Evolutionary conservation across 257 asterid species (phyloP), one percentile per base, ranked within the genome.

Genomic region (Solanum lycopersicoides): DNA sequence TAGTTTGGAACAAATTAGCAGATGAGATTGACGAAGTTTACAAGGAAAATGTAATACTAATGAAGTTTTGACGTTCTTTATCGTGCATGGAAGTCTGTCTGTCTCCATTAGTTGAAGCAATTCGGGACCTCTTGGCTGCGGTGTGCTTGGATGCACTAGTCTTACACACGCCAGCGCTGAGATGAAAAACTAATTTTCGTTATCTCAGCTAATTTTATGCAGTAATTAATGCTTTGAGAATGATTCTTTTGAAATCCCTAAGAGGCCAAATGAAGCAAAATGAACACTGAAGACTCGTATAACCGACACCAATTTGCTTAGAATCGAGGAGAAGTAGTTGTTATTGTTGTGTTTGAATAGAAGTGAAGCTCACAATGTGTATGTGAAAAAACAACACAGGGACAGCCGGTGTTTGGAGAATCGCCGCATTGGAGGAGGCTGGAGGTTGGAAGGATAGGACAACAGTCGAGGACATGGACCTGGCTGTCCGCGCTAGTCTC

Each of bases 381-480:
- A 44, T 47, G 44, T 30, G 30, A 16, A 7, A 20, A 23, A 39
- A 25, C 10, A 66, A 66, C 16, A 3, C 69, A 91, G 93, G 93
- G 39, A 91, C 91, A 21, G 93, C 92, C 10, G 92, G 93, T 59
- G 90, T 91, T 13, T 91, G 93, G 93, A 79, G 93, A 91, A 65
- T 88, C 4, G 85, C 88, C 5, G 92, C 93, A 3, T 88, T 91
- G 5, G 88, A 91, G 11, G 91, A 90, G 82, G 93, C 93, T 4
- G 93, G 93, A 25, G 93, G 93, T 8, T 91, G 93, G 93, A 90
- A 90, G 56, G 91, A 90, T 44, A 72, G 93, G 76, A 91, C 93
- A 63, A 91, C 92, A 15, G 93, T 91, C 44, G 92, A 91, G 75
- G 93, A 91, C 56, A 87, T 91, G 93, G 93, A 91, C 45, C 86